A percentile compares a stretch with the other conserved stretches of the same genome.
These are phyloP conservation scores for Lumnitzera racemosa DNA, from an alignment of 345 rosid genomes.

Conservation along the genomic window DNA sequence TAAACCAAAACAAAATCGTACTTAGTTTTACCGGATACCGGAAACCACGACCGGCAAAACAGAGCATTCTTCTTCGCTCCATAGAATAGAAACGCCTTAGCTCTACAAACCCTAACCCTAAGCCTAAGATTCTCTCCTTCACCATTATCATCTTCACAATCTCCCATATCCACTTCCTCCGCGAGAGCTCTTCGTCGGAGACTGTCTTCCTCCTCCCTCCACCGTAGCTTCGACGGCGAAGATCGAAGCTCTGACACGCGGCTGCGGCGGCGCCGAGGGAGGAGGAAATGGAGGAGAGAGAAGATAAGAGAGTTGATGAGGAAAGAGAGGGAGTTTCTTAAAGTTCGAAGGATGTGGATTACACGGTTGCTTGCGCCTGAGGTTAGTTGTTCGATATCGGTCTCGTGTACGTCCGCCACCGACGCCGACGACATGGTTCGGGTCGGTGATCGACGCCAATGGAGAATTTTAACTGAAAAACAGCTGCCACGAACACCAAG, in stretches of 20 bases:
- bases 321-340: constrained; percentile 39
- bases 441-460: no score
- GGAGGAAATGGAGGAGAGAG: constrained; percentile 53
- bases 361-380: constrained; percentile 99
- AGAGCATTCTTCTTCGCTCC: constrained; percentile 64
- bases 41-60: constrained; percentile 87
- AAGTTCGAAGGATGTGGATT: constrained; percentile 54
- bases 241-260: constrained; percentile 12
- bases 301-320: constrained; percentile 43
- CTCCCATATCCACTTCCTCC: constrained; percentile 49
- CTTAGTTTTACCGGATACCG: constrained; percentile 57
- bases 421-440: not conserved
- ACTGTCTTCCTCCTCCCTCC: constrained; percentile 90
- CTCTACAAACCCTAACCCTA: constrained; percentile 19
- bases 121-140: no score
- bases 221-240: constrained; percentile 27
- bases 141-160: constrained; percentile 27
- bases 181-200: constrained; percentile 73
- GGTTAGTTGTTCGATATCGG: constrained; percentile 79
- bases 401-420: constrained; percentile 26
- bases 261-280: constrained; percentile 37
- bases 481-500: no score
- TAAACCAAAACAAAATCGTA: constrained; percentile 14
- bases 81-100: constrained; percentile 51
- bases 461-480: no score